Base-by-base conservation (phyloP, 805 yeast genomes). In the Barnettozyma populi region DNA sequence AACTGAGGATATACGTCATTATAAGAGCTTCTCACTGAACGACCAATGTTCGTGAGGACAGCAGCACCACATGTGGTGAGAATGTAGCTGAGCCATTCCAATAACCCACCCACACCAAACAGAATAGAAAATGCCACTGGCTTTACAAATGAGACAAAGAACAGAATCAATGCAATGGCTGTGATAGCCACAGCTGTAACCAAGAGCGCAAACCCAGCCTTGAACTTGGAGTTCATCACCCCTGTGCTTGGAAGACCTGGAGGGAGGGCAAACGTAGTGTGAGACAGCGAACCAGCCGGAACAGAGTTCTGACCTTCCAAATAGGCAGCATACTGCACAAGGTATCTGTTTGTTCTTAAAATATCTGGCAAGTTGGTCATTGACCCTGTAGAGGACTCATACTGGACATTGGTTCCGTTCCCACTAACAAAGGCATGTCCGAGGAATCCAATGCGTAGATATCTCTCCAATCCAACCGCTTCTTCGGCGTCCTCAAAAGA, bases 61-160 rank as follows among this genome's bases (percentile, higher is more conserved):
- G 45, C 45, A 21, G 37, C 39, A 21, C 45, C 45, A 42, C 19
- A 7, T 13, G 31, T n/a, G 9, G 29, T 42, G 32, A 34, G 20
- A 18, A 42, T 23, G 32, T 20, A 42, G 20, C 36, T 31, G 21
- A 42, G 14, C 16, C 18, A 42, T 5, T 20, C 36, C 20, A 42
- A 10, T 10, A 29, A 34, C 2, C 45, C 45, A 20, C 45, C 45
- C 20, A 23, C 16, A 5, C 45, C 45, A 42, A 42, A 42, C 6
- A 42, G 32, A 19, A 20, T 13, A 16, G 35, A 13, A 9, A 21
- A 21, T 6, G 19, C 13, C 9, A 19, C 45, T n/a, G 39, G 37
- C 13, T 20, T 34, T 14, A 31, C 31, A 35, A 42, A 42, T n/a
- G 45, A 42, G 5, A 42, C 19, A 20, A 31, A 14, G 20, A 32